Evolutionary conservation across 2,329 filamentous ascomycete species (phyloP).

Genomic region (Exophiala calicioides): DNA sequence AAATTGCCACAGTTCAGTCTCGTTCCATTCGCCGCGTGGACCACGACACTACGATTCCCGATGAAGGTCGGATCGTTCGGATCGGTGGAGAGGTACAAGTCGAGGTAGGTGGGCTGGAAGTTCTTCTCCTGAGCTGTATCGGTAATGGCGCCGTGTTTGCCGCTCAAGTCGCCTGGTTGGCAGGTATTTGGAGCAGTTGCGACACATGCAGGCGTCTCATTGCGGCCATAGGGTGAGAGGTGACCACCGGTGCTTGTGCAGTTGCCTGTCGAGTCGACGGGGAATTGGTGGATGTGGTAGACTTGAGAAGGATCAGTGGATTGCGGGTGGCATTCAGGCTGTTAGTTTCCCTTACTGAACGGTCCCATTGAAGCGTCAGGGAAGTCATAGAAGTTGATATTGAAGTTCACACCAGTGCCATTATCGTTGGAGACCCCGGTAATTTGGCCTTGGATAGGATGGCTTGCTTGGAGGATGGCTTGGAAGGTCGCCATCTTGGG

Average conservation of each 20-base stretch:
- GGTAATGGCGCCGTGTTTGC: slow-evolving; percentile 56
- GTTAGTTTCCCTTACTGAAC: slow-evolving; percentile 54
- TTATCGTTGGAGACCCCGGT: slow-evolving; percentile 48
- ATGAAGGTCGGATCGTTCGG: slow-evolving; percentile 49
- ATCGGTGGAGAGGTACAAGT: slow-evolving; percentile 52
- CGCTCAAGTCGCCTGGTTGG: slow-evolving; percentile 74
- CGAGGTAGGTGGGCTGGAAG: slow-evolving; percentile 44
- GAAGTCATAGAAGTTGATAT: slow-evolving; percentile 59
- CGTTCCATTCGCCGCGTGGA: slow-evolving; percentile 56
- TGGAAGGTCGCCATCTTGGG: slow-evolving; percentile 56
- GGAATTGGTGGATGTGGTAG: slow-evolving; percentile 71
- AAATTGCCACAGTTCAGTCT: slow-evolving; percentile 62
- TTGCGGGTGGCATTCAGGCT: not conserved
- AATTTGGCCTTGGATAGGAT: slow-evolving; percentile 57
- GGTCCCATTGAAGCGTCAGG: slow-evolving; percentile 57
- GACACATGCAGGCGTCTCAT: slow-evolving; percentile 64
- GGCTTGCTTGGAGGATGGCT: slow-evolving; percentile 58
- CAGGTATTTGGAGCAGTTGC: slow-evolving; percentile 60
- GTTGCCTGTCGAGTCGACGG: slow-evolving; percentile 67
- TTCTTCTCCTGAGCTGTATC: slow-evolving; percentile 44
- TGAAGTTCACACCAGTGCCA: slow-evolving; percentile 58
- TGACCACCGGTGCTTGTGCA: slow-evolving; percentile 69
- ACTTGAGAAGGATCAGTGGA: slow-evolving; percentile 43
- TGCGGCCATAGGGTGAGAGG: slow-evolving; percentile 68
- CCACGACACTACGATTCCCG: slow-evolving; percentile 56